Evolutionary conservation across 441 rosid species (phyloP).

Genomic region (Erodium moschatum): DNA sequence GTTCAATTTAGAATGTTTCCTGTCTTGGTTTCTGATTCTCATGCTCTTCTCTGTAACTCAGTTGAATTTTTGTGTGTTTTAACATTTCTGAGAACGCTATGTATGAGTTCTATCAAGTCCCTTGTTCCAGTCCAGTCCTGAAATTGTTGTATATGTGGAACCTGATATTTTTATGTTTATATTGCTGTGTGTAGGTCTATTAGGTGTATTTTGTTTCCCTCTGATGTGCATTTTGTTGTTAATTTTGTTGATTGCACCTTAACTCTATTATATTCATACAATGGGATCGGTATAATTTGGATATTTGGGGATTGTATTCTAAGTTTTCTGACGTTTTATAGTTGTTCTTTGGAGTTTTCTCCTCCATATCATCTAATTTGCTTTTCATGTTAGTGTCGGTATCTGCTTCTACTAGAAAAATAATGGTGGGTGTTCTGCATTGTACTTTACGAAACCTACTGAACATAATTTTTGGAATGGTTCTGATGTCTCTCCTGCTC

Average conservation of each 20-base stretch:
- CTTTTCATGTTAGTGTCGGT: not conserved
- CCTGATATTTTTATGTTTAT: not conserved
- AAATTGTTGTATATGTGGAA: not conserved
- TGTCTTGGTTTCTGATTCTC: not conserved
- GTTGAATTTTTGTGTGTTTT: not conserved
- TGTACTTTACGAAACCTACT: not conserved
- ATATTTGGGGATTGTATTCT: too few species aligned
- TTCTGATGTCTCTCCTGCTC: not conserved
- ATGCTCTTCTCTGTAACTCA: not conserved
- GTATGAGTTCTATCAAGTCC: not conserved
- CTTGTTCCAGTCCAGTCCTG: not conserved
- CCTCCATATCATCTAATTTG: not conserved
- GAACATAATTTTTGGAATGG: not conserved
- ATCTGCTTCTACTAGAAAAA: not conserved
- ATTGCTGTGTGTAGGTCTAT: too few species aligned
- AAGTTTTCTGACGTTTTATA: too few species aligned
- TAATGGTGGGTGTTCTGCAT: not conserved
- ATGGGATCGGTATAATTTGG: too few species aligned
- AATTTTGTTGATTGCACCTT: not conserved
- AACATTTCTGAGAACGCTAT: not conserved
- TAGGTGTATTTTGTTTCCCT: too few species aligned
- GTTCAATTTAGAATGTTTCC: not conserved
- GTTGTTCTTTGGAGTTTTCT: not conserved
- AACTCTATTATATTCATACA: not conserved
- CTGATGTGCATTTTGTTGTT: too few species aligned